A percentile compares a stretch with the other conserved stretches of the same genome.
Evolutionary conservation across 805 yeast species (phyloP).

Genomic region (Metschnikowia bowlesiae): DNA sequence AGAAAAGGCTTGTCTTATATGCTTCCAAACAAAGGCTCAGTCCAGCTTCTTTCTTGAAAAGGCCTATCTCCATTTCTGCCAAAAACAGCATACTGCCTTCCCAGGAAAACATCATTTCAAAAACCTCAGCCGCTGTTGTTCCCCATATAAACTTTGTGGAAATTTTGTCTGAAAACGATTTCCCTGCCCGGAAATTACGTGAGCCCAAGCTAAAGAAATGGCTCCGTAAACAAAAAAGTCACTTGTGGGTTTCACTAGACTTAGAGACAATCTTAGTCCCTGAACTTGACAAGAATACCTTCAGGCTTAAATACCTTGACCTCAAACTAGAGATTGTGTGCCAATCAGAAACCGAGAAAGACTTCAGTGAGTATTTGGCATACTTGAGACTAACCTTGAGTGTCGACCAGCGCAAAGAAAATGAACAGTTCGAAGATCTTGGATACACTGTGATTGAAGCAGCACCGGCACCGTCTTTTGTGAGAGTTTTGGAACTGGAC

Average conservation of each 20-base stretch:
- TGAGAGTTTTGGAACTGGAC: not conserved
- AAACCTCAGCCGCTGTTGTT: too few species aligned
- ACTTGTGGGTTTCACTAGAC: not conserved
- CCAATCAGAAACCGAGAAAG: not conserved
- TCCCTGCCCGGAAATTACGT: too few species aligned
- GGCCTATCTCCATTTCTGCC: too few species aligned
- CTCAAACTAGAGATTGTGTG: not conserved
- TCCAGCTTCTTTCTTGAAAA: too few species aligned
- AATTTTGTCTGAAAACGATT: too few species aligned
- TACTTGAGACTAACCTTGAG: not conserved
- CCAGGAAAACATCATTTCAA: too few species aligned
- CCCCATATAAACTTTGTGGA: too few species aligned
- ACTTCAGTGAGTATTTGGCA: not conserved
- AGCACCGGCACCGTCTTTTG: not conserved
- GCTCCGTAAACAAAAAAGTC: not conserved
- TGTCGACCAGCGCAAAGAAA: not conserved
- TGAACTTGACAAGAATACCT: not conserved
- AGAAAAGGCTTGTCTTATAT: too few species aligned
- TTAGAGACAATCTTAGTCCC: not conserved
- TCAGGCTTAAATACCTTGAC: not conserved
- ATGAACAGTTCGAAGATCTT: not conserved
- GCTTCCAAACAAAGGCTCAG: too few species aligned
- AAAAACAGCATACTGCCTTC: too few species aligned
- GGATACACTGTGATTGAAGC: not conserved
- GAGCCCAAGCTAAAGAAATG: not conserved